Base-by-base conservation (phyloP, 169 alveolate species). In the Ichthyophthirius multifiliis region DNA sequence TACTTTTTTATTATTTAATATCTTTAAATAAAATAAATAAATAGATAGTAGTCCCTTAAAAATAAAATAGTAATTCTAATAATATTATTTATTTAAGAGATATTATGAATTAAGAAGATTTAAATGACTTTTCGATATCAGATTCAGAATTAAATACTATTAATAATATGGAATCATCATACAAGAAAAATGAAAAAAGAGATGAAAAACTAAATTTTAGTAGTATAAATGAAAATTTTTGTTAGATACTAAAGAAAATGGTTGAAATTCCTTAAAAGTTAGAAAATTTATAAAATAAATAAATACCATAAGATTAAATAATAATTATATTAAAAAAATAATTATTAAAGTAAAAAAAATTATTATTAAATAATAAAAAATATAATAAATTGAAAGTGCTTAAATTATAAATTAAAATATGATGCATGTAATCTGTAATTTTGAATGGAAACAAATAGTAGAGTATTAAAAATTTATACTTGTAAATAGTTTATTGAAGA, bases 51-150 rank as follows among this genome's bases (percentile, higher is more conserved):
- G n/a, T n/a, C n/a, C n/a, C n/a, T n/a, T n/a, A n/a, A 67, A 67
- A 67, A 23, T 39, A 37, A 3, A n/a, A 47, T n/a, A 62, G 41
- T 41, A 37, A 67, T 35, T 67, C 41, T n/a, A 67, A 20, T 32
- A 67, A 37, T 18, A 67, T 47, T 41, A 34, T 18, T 23, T 37
- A 67, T 23, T 67, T 67, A 13, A 67, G n/a, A n/a, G n/a, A n/a
- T n/a, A 67, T 44, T 67, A 34, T 67, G 77, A 67, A 2, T 47
- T 67, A n/a, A n/a, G n/a, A n/a, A n/a, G n/a, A n/a, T n/a, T n/a
- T n/a, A n/a, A n/a, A n/a, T n/a, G n/a, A n/a, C n/a, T n/a, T n/a
- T n/a, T n/a, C n/a, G n/a, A n/a, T n/a, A n/a, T n/a, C n/a, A n/a
- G n/a, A n/a, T 27, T 27, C 13, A 55, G 43, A 16, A 27, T 39